A percentile compares a stretch with the other conserved stretches of the same genome.
Evolutionary conservation across 805 yeast genomes (phyloP).

Genomic region (Kluyveromyces siamensis): DNA sequence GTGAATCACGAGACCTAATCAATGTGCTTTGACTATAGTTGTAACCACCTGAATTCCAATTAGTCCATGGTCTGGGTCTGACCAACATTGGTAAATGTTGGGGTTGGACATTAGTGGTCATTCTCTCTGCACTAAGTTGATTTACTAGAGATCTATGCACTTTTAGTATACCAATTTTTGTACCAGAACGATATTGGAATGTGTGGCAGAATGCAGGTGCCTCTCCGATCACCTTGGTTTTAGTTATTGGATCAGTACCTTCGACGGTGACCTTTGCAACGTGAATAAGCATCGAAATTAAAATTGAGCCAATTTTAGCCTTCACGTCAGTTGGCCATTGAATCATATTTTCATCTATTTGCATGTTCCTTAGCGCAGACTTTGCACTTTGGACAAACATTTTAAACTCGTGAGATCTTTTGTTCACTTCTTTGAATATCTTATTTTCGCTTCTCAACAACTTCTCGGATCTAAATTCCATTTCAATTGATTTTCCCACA

Average conservation of each 20-base stretch:
- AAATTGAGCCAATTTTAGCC: slow-evolving; percentile 74
- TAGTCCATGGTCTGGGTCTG: slow-evolving; percentile 82
- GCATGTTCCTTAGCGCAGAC: slow-evolving; percentile 29
- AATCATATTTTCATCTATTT: slow-evolving; percentile 30
- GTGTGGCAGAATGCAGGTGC: slow-evolving; percentile 91
- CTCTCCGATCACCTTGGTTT: slow-evolving; percentile 51
- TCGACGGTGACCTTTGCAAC: slow-evolving; percentile 75
- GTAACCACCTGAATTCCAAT: slow-evolving; percentile 81
- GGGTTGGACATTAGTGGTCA: slow-evolving; percentile 64
- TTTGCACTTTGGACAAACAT: slow-evolving; percentile 33
- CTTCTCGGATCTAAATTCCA: slow-evolving; percentile 70
- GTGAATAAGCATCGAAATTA: slow-evolving; percentile 65
- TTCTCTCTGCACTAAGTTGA: slow-evolving; percentile 56
- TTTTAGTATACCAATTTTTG: slow-evolving; percentile 71
- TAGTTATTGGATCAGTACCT: slow-evolving; percentile 76
- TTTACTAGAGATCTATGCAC: slow-evolving; percentile 62
- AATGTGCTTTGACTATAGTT: slow-evolving; percentile 51
- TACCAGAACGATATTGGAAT: slow-evolving; percentile 73
- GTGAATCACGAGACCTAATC: slow-evolving; percentile 72
- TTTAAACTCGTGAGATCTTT: slow-evolving; percentile 35
- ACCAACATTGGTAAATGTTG: slow-evolving; percentile 89
- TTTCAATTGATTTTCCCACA: slow-evolving; percentile 77
- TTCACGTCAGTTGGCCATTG: slow-evolving; percentile 48
- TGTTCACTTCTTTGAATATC: slow-evolving; percentile 44
- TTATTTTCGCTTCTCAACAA: slow-evolving; percentile 49